Percentiles rank a stretch among this genome's conserved stretches.
Conservation (phyloP, 1,139 yeast genomes). For the Sugiyamaella castrensis region DNA sequence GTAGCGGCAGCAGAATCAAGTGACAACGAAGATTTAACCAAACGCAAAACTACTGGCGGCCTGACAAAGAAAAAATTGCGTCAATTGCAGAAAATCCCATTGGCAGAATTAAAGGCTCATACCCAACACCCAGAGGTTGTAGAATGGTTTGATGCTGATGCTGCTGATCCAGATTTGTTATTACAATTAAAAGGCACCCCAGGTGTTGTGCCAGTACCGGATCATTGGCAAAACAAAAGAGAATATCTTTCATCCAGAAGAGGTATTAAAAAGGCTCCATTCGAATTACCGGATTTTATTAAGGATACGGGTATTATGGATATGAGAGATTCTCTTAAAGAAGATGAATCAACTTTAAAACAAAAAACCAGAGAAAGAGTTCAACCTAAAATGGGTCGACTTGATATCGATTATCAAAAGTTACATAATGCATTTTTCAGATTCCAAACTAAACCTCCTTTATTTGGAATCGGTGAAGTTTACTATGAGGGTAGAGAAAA, state of each 20-base stretch:
- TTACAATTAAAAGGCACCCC: slow-evolving; percentile 63
- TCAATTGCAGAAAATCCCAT: slow-evolving; percentile 55
- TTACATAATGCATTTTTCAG: slow-evolving; percentile 86
- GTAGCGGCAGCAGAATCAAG: slow-evolving; percentile 23
- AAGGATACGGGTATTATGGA: slow-evolving; percentile 82
- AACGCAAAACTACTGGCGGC: slow-evolving; percentile 16
- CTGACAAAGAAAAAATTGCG: slow-evolving; percentile 47
- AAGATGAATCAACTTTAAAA: slow-evolving; percentile 56
- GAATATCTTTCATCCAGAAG: slow-evolving; percentile 73
- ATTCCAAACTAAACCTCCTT: slow-evolving; percentile 67
- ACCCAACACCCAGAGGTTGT: slow-evolving; percentile 66
- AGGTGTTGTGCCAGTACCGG: slow-evolving; percentile 74
- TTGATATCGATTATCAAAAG: slow-evolving; percentile 83
- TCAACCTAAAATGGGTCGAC: slow-evolving; percentile 82
- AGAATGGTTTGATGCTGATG: slow-evolving; percentile 86
- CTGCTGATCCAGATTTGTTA: slow-evolving; percentile 69
- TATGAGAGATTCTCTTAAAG: slow-evolving; percentile 63
- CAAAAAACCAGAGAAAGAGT: slow-evolving; percentile 80
- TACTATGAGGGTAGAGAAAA: slow-evolving; percentile 76
- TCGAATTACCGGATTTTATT: slow-evolving; percentile 74
- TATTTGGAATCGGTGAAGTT: slow-evolving; percentile 69
- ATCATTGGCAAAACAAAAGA: slow-evolving; percentile 78
- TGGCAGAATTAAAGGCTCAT: slow-evolving; percentile 64
- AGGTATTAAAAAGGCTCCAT: slow-evolving; percentile 70
- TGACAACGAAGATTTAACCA: slow-evolving; percentile 21